These are phyloP conservation scores for Chaetomium sp. DNA, from an alignment of 2,329 filamentous ascomycete species.

Conservation along the genomic window DNA sequence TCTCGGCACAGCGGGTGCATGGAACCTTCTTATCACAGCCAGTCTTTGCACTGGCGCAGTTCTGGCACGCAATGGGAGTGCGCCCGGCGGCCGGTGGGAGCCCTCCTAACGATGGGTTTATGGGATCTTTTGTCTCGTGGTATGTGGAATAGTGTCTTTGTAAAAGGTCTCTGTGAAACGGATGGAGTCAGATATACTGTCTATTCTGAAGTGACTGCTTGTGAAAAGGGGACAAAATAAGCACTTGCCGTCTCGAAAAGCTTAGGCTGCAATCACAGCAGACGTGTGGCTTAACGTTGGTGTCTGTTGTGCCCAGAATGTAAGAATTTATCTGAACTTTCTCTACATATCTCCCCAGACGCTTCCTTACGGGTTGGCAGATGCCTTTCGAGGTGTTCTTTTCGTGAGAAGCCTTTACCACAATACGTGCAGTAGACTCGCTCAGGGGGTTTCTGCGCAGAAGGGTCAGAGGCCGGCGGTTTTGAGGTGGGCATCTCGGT, in stretches of 20 bases:
- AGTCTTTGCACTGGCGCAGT: slow-evolving; percentile 45
- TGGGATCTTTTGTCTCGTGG: slow-evolving; percentile 42
- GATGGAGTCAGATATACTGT: not conserved
- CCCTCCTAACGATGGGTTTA: slow-evolving; percentile 39
- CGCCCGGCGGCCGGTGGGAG: slow-evolving; percentile 36
- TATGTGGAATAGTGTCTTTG: slow-evolving; percentile 46
- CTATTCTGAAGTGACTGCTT: no score
- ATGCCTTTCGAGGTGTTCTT: slow-evolving; percentile 51
- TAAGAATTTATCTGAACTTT: not conserved
- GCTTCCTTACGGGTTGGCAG: slow-evolving; percentile 43
- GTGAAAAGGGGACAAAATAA: not conserved
- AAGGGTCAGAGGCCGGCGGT: not conserved
- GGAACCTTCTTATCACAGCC: slow-evolving; percentile 45
- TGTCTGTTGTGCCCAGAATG: slow-evolving; percentile 35
- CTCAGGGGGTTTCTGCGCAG: not conserved
- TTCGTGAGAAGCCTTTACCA: slow-evolving; percentile 48
- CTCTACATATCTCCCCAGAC: not conserved
- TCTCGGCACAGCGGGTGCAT: slow-evolving; percentile 43
- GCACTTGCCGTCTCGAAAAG: slow-evolving; percentile 42
- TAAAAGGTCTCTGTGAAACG: slow-evolving; percentile 39
- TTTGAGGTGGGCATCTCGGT: not conserved
- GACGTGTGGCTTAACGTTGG: slow-evolving; percentile 48
- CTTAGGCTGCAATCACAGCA: slow-evolving; percentile 44
- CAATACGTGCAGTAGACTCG: slow-evolving; percentile 46
- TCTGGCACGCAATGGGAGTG: slow-evolving; percentile 43